Evolutionary conservation across 192 early-diverging fungal species (phyloP).

Genomic region (Rhizoclosmatium globosum): DNA sequence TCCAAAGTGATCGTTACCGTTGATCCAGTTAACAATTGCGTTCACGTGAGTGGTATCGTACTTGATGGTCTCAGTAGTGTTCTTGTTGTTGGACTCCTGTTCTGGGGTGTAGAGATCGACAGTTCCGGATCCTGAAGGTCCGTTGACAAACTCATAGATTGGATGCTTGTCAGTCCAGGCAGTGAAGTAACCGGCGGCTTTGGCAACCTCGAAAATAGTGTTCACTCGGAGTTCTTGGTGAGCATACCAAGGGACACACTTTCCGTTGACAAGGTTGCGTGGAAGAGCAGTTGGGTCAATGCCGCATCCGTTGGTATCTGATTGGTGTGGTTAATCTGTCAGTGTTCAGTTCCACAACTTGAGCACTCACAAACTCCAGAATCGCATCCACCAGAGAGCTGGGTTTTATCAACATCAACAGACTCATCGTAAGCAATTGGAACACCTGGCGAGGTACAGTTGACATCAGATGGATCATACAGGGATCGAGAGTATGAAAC

Average conservation of each 20-base stretch:
- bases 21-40: slow-evolving; percentile 30
- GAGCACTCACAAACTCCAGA: background rate
- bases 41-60: slow-evolving; percentile 22
- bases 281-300: slow-evolving; percentile 20
- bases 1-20: slow-evolving; percentile 27
- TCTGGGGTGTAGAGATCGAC: slow-evolving; percentile 22
- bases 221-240: slow-evolving; percentile 19
- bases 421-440: background rate
- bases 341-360: background rate
- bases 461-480: background rate
- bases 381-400: background rate
- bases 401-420: background rate
- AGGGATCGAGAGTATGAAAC: slow-evolving; percentile 17
- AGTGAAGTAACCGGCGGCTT: slow-evolving; percentile 4
- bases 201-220: slow-evolving; percentile 34
- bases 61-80: background rate
- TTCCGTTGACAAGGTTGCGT: slow-evolving; percentile 8
- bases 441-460: background rate
- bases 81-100: background rate
- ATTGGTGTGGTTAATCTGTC: background rate
- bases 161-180: slow-evolving; percentile 34
- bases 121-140: slow-evolving; percentile 12
- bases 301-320: slow-evolving; percentile 13
- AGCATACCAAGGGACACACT: slow-evolving; percentile 26
- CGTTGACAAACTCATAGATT: slow-evolving; percentile 33